Percentiles rank a stretch among this genome's conserved stretches.
Evolutionary conservation across 768 basidiomycete genomes (phyloP).

Genomic region (Termitomyces sp.): DNA sequence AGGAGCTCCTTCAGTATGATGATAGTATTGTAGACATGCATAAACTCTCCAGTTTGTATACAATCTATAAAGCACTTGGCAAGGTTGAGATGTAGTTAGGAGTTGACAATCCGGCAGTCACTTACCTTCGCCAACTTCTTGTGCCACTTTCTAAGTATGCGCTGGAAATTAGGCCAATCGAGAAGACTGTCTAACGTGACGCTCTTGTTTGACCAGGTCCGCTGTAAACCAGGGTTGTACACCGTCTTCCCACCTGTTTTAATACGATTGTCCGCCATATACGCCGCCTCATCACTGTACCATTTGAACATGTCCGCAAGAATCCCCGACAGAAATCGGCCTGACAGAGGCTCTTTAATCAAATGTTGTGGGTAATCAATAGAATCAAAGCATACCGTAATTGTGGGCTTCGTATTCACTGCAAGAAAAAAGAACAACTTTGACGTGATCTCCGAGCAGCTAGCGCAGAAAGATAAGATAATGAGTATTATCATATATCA

Average conservation of each 20-base stretch:
- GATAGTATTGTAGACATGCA: constrained; percentile 98
- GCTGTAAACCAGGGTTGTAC: constrained; percentile 70
- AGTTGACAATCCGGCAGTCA: background rate
- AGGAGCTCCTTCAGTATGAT: constrained; percentile 89
- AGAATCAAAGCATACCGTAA: constrained; percentile 57
- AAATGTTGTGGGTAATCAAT: background rate
- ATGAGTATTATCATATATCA: background rate
- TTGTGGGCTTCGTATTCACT: constrained; percentile 97
- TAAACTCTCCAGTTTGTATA: constrained; percentile 87
- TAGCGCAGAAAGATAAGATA: constrained; percentile 28
- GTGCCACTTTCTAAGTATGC: constrained; percentile 83
- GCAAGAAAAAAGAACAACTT: constrained; percentile 85
- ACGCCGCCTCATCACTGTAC: constrained; percentile 74
- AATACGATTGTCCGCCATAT: constrained; percentile 67
- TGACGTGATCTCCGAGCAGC: constrained; percentile 84
- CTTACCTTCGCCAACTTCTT: constrained; percentile 66
- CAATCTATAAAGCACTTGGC: constrained; percentile 74
- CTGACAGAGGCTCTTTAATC: constrained; percentile 35
- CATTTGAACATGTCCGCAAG: constrained; percentile 78
- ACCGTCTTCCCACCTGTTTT: constrained; percentile 59
- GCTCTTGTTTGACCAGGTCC: constrained; percentile 44
- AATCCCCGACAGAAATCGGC: constrained; percentile 82
- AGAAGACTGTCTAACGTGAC: constrained; percentile 54
- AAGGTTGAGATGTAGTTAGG: background rate
- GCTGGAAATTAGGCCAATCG: constrained; percentile 68